Conservation (phyloP, 345 rosid species). For the Lepidium africanum region DNA sequence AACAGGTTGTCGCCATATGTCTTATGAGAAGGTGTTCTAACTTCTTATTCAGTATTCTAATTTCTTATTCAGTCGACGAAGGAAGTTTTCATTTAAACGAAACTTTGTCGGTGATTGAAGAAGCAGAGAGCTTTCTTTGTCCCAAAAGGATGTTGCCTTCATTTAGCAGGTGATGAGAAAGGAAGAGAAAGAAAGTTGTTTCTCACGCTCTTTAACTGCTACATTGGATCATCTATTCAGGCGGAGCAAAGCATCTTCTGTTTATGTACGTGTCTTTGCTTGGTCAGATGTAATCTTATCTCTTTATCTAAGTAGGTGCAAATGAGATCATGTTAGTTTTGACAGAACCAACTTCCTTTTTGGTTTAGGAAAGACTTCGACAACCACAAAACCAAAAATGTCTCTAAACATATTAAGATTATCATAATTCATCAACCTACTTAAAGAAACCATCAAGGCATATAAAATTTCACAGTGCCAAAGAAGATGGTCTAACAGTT, state of each 20-base stretch:
- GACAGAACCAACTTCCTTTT: not conserved
- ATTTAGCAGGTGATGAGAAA: slow-evolving; percentile 12
- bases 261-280: not conserved
- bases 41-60: not conserved
- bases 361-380: not conserved
- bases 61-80: not conserved
- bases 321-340: slow-evolving; percentile 22
- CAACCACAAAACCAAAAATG: slow-evolving; percentile 1
- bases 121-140: slow-evolving; percentile 6
- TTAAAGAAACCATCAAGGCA: not conserved
- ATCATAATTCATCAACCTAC: not conserved
- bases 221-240: not conserved
- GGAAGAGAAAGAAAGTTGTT: not conserved
- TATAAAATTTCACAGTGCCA: not conserved
- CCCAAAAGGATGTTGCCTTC: slow-evolving; percentile 10
- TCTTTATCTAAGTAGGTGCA: slow-evolving; percentile 19
- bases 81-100: not conserved
- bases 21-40: not conserved
- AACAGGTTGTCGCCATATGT: not conserved
- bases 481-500: not conserved
- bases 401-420: not conserved
- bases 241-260: not conserved
- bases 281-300: slow-evolving; percentile 15
- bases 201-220: slow-evolving; percentile 7
- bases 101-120: slow-evolving; percentile 18